Base-by-base conservation (phyloP, 2,329 filamentous ascomycete genomes). In the Lasiodiplodia citricola region DNA sequence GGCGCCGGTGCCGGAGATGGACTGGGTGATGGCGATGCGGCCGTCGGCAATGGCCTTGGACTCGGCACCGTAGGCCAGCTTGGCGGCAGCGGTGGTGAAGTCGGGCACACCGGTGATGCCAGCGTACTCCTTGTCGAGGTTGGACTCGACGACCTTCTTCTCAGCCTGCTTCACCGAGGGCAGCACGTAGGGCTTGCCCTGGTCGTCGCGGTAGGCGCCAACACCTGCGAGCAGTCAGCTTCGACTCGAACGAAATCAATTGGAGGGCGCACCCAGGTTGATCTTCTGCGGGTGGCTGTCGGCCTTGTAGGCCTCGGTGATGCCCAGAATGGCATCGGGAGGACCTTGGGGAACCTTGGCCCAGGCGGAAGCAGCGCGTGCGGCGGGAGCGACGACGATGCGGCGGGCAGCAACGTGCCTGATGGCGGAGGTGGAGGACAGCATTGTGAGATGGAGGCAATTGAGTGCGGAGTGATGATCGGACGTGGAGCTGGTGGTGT, bases 221-320 rank as follows among this genome's bases (percentile, higher is more conserved):
- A 98, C 96, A 85, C 94, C 91, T 93, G 71, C 11, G 11, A n/a
- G 23, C 14, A 6, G 60, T 68, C 60, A 68, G 57, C 50, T n/a
- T 16, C 16, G 4, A 56, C 11, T 3, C 14, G 11, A 25, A n/a
- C 28, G 23, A 18, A 18, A 14, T 5, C 57, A 66, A 37, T 58
- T 31, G 37, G 11, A 21, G 21, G 14, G 73, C 87, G 78, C 84
- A 92, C 92, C 96, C 71, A 99, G 86, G 86, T 98, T 98, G 87
- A 99, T 98, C 90, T 98, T 99, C 86, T 97, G 90, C 72, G 89
- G 85, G 83, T 96, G 95, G 77, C 86, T 88, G 82, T 99, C 96
- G 83, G 94, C 94, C 88, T 98, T 99, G 92, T 96, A 99, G 71
- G 96, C 96, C 86, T 99, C 96, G 72, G 96, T 98, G 84, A 99